Base-by-base conservation (phyloP, 768 basidiomycete species). In the Gautieria morchelliformis region DNA sequence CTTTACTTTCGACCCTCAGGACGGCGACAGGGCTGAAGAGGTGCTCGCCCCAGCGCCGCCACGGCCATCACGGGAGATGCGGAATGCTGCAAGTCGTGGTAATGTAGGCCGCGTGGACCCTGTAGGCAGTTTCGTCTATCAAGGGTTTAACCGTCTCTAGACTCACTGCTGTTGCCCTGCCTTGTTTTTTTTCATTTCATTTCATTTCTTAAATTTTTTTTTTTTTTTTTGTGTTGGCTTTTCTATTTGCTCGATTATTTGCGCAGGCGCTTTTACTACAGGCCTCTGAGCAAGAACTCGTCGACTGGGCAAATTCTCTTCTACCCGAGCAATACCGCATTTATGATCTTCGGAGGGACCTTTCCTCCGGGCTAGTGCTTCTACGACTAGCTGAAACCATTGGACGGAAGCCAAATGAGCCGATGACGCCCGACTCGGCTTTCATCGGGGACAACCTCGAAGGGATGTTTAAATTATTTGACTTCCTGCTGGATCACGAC, bases 401-500 rank as follows among this genome's bases (percentile, higher is more conserved):
- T 71, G 84, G 82, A 66, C 83, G 84, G 35, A 74, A 76, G 57
- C 73, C 84, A 0, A 74, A 79, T 0, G 79, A 79, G 17, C 88
- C 89, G 15, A 78, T 86, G 10, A 84, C 93, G 2, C 82, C 83
- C 1, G 89, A 92, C 63, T 80, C 83, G 1, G 84, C 85, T 0
- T 96, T 95, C 74, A 86, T 86, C 3, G 74, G 76, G 60, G 87
- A 93, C 65, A 87, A 87, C 62, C 73, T 95, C 14, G 89, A 92
- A 27, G 91, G 93, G 15, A 74, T 95, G 30, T 93, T 95, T 74
- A 77, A 81, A 57, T 72, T 95, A 56, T 95, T 96, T 71, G 94
- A 97, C 70, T 93, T 91, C 70, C 71, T 96, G 56, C 78, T 97
- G 48, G 92, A 94, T 64, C 90, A 92, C 59, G 93, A 93, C 50